Conservation (phyloP, 352 stramenopile species). For the Phytophthora sansomeana region DNA sequence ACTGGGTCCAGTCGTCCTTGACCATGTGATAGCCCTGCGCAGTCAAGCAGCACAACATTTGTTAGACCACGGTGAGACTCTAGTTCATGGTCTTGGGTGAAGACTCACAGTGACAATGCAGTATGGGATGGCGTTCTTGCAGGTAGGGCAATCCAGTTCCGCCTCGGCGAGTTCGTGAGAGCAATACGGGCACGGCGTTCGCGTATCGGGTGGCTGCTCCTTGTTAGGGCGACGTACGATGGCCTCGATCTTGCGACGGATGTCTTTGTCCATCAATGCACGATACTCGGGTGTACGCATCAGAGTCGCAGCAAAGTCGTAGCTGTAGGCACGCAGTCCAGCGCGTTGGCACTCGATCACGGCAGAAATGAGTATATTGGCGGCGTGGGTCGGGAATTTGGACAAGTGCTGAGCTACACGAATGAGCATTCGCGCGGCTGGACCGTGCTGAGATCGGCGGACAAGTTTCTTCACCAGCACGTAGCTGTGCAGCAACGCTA, state of each 20-base stretch:
- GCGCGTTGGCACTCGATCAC: conserved; percentile 95
- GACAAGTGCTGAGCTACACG: conserved; percentile 92
- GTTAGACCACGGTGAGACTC: background rate
- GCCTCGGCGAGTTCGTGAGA: conserved; percentile 77
- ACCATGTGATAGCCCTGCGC: conserved; percentile 93
- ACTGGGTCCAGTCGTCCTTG: conserved; percentile 92
- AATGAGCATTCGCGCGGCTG: conserved; percentile 90
- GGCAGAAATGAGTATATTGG: conserved; percentile 93
- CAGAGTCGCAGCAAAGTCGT: conserved; percentile 92
- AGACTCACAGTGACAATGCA: conserved; percentile 87
- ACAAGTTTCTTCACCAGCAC: conserved; percentile 94
- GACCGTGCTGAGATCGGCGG: conserved; percentile 85
- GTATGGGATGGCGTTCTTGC: conserved; percentile 94
- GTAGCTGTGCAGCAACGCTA: conserved; percentile 95
- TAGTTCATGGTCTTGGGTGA: background rate
- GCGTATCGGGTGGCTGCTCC: conserved; percentile 76
- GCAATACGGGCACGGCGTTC: conserved; percentile 90
- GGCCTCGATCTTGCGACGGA: conserved; percentile 94
- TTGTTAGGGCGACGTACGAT: conserved; percentile 94
- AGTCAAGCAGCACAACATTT: conserved; percentile 9
- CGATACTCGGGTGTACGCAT: conserved; percentile 91
- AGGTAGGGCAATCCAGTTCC: conserved; percentile 92
- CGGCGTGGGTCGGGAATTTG: conserved; percentile 92
- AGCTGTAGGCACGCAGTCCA: conserved; percentile 89
- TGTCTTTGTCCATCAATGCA: conserved; percentile 89